Base-by-base conservation (phyloP, 164 flowering plant genomes). In the Annona cherimola region DNA sequence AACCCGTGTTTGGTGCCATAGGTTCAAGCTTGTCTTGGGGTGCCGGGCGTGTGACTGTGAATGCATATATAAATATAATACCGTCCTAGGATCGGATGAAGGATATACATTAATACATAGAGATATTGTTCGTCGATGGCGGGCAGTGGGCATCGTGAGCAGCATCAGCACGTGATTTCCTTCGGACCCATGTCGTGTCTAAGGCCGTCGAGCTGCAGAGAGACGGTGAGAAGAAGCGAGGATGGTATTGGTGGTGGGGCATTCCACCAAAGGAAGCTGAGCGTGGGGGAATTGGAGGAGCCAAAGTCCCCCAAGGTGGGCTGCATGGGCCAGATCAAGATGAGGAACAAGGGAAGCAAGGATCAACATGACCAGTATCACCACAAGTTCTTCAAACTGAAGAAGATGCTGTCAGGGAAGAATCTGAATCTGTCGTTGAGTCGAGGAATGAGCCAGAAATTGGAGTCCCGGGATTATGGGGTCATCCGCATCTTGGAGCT, bases 321-420 rank as follows among this genome's bases (percentile, higher is more conserved):
- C 1, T 79, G 81, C 69, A 75, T 79, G 81, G 81, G 81, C 8
- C 78, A 79, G 74, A 59, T 79, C 76, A 74, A 50, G 71, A 26
- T 26, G 35, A 62, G 45, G 63, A 41, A 39, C 69, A 69, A 69
- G 70, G 57, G 44, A 44, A 63, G 39, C 11, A 67, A 43, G 42
- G 54, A 26, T 19, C 35, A 26, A 0, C 35, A 26, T 26, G 35
- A 26, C 1, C 35, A 26, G 35, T 26, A 26, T 26, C 35, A 26
- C 35, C 62, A 65, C 59, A 78, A 75, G 63, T 73, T 75, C 54
- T 20, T 61, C 44, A 79, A 76, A 76, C 68, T 79, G 42, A 75
- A 69, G 63, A 79, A 61, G 64, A 70, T 79, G 44, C 73, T 79
- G 65, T 79, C 78, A 2, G 55, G 76, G 4, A 77, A 73, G 73